Evolutionary conservation across 2,329 filamentous ascomycete genomes (phyloP), one percentile per base, ranked within the genome.

Genomic region (Plectosphaerella cucumerina): DNA sequence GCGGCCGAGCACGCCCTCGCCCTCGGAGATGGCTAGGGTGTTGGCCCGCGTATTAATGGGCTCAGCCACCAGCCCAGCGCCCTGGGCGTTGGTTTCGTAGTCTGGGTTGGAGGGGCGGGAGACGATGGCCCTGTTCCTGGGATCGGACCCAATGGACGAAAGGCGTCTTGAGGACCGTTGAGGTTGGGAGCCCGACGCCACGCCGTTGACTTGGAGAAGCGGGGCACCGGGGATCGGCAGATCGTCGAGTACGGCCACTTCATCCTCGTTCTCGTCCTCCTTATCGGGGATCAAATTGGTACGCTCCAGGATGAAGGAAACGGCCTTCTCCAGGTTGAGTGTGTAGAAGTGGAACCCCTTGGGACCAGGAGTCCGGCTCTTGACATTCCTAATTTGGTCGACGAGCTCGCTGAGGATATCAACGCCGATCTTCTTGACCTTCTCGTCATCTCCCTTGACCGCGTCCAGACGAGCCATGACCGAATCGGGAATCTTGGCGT

Each of bases 311-410:
- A 97, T 93, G 61, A 97, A 94, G 0, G 92, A 90, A 3, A 99
- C 92, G 0, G 91, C 89, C 71, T 97, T 99, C 68, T 97, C 93
- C 31, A 97, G 76, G 65, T 99, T 99, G 48, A 99, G 76, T 0
- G 94, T 97, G 70, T 97, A 99, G 70, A 99, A 97, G 66, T 99
- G 94, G 69, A 97, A 96, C 6, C 94, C 94, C 60, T 84, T 79
- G 18, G 84, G 86, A 4, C 81, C 79, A 11, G 75, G 73, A 1
- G 74, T 78, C 58, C 74, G 73, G 63, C 67, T 73, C 61, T 82
- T 83, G 57, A 86, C 74, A 51, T 77, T 74, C 68, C 87, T 89
- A 64, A 97, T 82, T 61, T 85, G 82, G 56, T 90, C 84, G 15
- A 97, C 82, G 45, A 97, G 83, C 62, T 97, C 91, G 61, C 84